A percentile compares a stretch with the other conserved stretches of the same genome.
These are phyloP conservation scores for Berkeleyomyces rouxiae DNA, from an alignment of 2,329 filamentous ascomycete genomes.

Conservation along the genomic window DNA sequence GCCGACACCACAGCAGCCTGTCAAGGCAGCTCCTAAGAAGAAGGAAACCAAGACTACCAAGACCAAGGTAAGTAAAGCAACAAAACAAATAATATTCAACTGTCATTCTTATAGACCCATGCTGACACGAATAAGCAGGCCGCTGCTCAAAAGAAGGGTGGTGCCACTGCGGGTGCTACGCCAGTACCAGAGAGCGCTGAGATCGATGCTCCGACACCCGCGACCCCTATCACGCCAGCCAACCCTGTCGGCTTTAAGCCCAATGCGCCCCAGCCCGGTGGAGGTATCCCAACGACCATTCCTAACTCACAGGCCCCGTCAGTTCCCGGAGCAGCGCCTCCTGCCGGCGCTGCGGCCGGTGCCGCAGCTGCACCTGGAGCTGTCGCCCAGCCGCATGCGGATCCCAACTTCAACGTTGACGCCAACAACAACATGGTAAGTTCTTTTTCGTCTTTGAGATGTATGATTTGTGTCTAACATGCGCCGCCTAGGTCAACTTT, in stretches of 20 bases:
- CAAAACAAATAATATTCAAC: neutral
- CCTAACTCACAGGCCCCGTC: slow-evolving; percentile 20
- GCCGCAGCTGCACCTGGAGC: slow-evolving; percentile 28
- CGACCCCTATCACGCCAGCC: slow-evolving; percentile 46
- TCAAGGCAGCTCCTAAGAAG: slow-evolving; percentile 65
- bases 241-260: slow-evolving; percentile 33
- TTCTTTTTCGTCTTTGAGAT: neutral
- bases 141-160: slow-evolving; percentile 47
- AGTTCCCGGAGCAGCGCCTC: slow-evolving; percentile 22
- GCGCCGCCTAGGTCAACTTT: slow-evolving; percentile 27
- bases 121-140: slow-evolving; percentile 23
- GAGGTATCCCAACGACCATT: slow-evolving; percentile 2
- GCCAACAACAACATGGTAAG: slow-evolving; percentile 10
- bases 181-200: slow-evolving; percentile 40
- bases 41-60: slow-evolving; percentile 50
- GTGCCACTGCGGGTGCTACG: slow-evolving; percentile 33
- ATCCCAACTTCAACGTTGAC: slow-evolving; percentile 21
- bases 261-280: slow-evolving; percentile 21
- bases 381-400: slow-evolving; percentile 28
- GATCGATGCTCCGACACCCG: slow-evolving; percentile 42
- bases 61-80: slow-evolving; percentile 42
- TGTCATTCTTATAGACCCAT: neutral
- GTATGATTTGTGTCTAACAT: neutral
- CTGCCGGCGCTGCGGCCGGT: slow-evolving; percentile 28
- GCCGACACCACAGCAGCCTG: slow-evolving; percentile 56